Conservation (phyloP, 2,329 filamentous ascomycete species). For the Aureobasidium sp. region DNA sequence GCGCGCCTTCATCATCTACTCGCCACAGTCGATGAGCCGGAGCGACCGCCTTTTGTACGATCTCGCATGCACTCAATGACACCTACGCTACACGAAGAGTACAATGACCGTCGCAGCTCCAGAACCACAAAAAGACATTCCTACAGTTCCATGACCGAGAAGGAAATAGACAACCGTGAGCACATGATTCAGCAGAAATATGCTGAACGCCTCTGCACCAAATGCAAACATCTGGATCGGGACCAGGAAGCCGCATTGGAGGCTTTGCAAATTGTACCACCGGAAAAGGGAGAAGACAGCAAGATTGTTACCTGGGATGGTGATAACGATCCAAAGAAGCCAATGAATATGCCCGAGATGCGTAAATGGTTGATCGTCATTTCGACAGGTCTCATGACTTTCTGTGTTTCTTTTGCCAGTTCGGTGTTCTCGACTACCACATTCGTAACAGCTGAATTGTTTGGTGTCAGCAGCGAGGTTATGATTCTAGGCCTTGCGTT, state of each 20-base stretch:
- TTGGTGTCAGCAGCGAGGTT: constrained; percentile 36
- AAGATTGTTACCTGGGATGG: constrained; percentile 23
- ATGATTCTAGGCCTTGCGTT: constrained; percentile 44
- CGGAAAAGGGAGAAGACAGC: constrained; percentile 6
- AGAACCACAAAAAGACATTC: background rate
- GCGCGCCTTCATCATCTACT: constrained; percentile 3
- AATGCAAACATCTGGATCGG: background rate
- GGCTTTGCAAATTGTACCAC: background rate
- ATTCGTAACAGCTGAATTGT: constrained; percentile 34
- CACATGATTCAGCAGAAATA: constrained; percentile 8
- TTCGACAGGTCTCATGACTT: constrained; percentile 22
- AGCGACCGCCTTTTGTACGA: background rate
- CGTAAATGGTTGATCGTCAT: constrained; percentile 24
- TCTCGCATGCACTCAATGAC: background rate
- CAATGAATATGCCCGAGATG: constrained; percentile 18
- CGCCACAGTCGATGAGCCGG: constrained; percentile 4
- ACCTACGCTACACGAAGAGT: constrained; percentile 1
- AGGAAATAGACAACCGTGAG: constrained; percentile 3
- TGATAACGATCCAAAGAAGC: constrained; percentile 20
- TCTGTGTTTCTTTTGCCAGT: constrained; percentile 20
- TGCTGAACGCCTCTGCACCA: background rate
- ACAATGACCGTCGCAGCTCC: constrained; percentile 4
- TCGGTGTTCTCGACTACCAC: constrained; percentile 40
- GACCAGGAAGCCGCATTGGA: constrained; percentile 10
- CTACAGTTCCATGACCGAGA: constrained; percentile 3